phyloP scores from a whole-genome alignment of 2,329 filamentous ascomycete species.

The Torrubiella hemipterigena region DNA sequence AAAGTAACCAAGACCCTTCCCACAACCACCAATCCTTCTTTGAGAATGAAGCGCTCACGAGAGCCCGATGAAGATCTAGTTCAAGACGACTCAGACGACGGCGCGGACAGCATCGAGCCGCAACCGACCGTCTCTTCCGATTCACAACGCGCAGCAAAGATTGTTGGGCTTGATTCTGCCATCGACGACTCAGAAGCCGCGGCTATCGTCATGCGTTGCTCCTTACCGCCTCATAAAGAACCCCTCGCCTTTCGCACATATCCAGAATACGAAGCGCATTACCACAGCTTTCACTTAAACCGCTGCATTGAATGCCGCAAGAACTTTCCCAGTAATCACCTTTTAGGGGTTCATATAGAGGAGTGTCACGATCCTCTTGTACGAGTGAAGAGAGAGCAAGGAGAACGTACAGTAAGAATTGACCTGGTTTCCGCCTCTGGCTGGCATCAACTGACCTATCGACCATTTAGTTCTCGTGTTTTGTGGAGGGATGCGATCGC shows the following conservation, averaged over 20 bases:
- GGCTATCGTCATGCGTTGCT: slow-evolving; percentile 58
- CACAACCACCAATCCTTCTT: no score
- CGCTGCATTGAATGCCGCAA: slow-evolving; percentile 73
- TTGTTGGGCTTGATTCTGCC: slow-evolving; percentile 44
- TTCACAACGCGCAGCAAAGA: slow-evolving; percentile 33
- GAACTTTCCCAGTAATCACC: slow-evolving; percentile 78
- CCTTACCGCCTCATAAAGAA: slow-evolving; percentile 66
- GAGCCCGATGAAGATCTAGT: slow-evolving; percentile 38
- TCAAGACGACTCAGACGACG: slow-evolving; percentile 12
- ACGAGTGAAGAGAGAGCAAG: slow-evolving; percentile 59
- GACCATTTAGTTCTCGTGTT: slow-evolving; percentile 71
- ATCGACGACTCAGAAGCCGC: slow-evolving; percentile 19
- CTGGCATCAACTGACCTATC: neutral
- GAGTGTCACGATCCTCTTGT: slow-evolving; percentile 82
- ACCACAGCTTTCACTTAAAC: slow-evolving; percentile 68
- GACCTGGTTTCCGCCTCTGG: neutral
- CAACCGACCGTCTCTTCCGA: slow-evolving; percentile 9
- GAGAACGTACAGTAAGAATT: slow-evolving; percentile 68
- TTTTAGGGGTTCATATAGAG: slow-evolving; percentile 74
- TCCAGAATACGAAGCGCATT: slow-evolving; percentile 78
- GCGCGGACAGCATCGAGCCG: slow-evolving; percentile 5
- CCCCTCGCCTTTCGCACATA: slow-evolving; percentile 61
- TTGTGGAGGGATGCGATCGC: slow-evolving; percentile 77
- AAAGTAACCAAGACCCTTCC: slow-evolving; percentile 1
- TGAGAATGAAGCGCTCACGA: slow-evolving; percentile 53